These are phyloP conservation scores for Geranium rotundifolium DNA, from an alignment of 345 rosid species.

Conservation along the genomic window DNA sequence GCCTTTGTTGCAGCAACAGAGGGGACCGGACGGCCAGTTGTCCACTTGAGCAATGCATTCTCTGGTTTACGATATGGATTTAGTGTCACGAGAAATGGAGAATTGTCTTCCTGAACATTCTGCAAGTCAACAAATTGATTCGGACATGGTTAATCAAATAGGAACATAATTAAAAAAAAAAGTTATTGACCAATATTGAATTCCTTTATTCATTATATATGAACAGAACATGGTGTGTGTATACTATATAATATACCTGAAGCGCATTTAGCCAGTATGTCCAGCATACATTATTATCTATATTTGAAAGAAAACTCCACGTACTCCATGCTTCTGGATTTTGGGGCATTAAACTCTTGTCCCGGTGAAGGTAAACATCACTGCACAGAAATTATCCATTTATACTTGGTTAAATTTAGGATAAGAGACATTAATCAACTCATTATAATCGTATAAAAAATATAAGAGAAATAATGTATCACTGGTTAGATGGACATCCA, in stretches of 20 bases:
- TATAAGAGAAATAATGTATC: too few relatives aligned
- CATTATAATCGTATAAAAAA: too few relatives aligned
- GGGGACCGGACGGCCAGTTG: slow-evolving; percentile 80
- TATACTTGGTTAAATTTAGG: too few relatives aligned
- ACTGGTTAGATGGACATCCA: too few relatives aligned
- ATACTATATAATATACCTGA: slow-evolving; percentile 37
- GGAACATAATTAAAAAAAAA: too few relatives aligned
- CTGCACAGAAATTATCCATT: slow-evolving; percentile 21
- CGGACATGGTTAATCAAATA: too few relatives aligned
- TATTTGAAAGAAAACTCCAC: slow-evolving; percentile 79
- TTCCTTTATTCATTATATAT: background rate
- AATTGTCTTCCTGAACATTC: slow-evolving; percentile 65
- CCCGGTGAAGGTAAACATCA: slow-evolving; percentile 70
- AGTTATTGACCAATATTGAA: too few relatives aligned
- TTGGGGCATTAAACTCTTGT: slow-evolving; percentile 65
- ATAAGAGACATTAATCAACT: too few relatives aligned
- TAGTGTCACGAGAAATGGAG: slow-evolving; percentile 68
- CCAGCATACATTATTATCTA: slow-evolving; percentile 47
- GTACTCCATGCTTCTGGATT: slow-evolving; percentile 84
- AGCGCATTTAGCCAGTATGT: slow-evolving; percentile 95
- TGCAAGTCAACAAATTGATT: slow-evolving; percentile 17
- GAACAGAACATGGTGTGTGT: slow-evolving; percentile 1
- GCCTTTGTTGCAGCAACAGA: slow-evolving; percentile 81
- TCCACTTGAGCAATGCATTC: slow-evolving; percentile 59
- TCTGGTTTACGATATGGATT: slow-evolving; percentile 61